Evolutionary conservation across 2,329 filamentous ascomycete genomes (phyloP).

Genomic region (Graphium sp.): DNA sequence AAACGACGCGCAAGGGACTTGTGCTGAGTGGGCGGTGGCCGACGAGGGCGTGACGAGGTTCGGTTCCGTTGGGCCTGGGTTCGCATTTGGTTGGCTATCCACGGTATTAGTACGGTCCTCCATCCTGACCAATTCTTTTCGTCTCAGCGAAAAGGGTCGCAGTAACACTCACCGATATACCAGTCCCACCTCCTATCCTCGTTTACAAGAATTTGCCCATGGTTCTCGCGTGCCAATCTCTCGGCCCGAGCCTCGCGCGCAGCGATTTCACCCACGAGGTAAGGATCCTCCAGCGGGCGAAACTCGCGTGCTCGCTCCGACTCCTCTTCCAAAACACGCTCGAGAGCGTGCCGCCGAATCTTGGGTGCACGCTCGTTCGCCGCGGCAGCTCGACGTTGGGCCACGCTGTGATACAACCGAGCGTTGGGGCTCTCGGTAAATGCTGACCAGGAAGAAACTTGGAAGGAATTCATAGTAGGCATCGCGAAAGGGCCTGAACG

Average conservation of each 20-base stretch:
- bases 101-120: no score
- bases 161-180: constrained; percentile 31
- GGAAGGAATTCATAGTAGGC: constrained; percentile 33
- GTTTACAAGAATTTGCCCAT: constrained; percentile 33
- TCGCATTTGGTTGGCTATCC: no score
- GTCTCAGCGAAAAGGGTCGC: no score
- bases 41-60: no score
- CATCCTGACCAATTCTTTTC: no score
- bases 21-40: background rate
- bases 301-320: constrained; percentile 7
- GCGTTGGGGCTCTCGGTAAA: constrained; percentile 34
- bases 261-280: constrained; percentile 49
- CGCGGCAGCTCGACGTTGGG: constrained; percentile 38
- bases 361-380: constrained; percentile 17
- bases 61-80: no score
- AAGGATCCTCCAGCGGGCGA: constrained; percentile 46
- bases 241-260: constrained; percentile 39
- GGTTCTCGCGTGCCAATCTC: constrained; percentile 36
- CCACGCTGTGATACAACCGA: constrained; percentile 46
- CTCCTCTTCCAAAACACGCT: constrained; percentile 19
- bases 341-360: constrained; percentile 14
- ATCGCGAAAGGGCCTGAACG: constrained; percentile 20
- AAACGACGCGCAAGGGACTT: background rate
- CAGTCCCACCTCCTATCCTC: constrained; percentile 46
- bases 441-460: constrained; percentile 41